Evolutionary conservation across 345 rosid genomes (phyloP).

Genomic region (Salix udensis): DNA sequence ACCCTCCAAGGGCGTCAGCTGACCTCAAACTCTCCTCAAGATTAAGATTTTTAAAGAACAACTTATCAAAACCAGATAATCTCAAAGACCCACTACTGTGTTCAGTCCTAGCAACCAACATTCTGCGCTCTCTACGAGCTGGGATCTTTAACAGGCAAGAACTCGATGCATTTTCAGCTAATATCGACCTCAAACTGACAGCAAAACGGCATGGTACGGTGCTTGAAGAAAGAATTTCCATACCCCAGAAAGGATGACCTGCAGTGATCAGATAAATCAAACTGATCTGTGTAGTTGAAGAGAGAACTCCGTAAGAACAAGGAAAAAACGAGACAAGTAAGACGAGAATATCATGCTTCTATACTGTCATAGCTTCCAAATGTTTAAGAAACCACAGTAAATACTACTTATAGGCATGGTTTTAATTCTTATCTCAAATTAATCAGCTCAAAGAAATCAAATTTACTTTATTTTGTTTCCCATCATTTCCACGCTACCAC

Average conservation of each 20-base stretch:
- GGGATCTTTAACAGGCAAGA: constrained; percentile 25
- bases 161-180: constrained; percentile 23
- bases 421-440: not conserved
- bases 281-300: not conserved
- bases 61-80: constrained; percentile 9
- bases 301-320: not conserved
- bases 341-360: not conserved
- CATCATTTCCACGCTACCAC: not conserved
- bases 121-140: constrained; percentile 14
- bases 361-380: not conserved
- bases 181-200: constrained; percentile 29
- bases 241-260: constrained; percentile 35
- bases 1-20: constrained; percentile 10
- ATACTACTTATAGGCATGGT: not conserved
- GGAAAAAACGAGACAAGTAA: not conserved
- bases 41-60: constrained; percentile 5
- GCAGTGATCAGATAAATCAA: constrained; percentile 22
- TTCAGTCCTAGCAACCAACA: constrained; percentile 18
- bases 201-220: constrained; percentile 33
- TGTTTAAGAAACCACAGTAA: not conserved
- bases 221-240: constrained; percentile 59
- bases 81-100: constrained; percentile 29
- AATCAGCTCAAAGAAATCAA: not conserved
- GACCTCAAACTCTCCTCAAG: constrained; percentile 19
- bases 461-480: not conserved